Evolutionary conservation across 164 flowering plant genomes (phyloP), one percentile per base, ranked within the genome.

Genomic region (Vitis labrusca): DNA sequence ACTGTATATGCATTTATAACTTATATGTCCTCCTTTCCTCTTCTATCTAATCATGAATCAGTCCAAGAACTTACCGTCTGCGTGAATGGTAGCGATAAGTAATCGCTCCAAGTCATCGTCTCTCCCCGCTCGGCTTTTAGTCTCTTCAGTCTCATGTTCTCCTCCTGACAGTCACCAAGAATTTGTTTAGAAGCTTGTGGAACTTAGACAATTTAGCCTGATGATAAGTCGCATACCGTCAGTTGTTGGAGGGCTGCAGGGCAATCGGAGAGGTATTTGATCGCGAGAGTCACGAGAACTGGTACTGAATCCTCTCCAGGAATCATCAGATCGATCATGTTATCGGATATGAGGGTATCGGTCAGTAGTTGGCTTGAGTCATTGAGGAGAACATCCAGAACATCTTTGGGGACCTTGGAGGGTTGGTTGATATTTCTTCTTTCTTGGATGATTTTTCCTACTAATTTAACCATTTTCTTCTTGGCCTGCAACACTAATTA

Each of bases 231-330:
- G 1, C 17, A 5, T 85, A 94, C 98, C 84, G 77, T 80, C 32
- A 94, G 76, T 54, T 86, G 88, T 52, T 84, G 85, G 23, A 91
- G 85, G 64, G 98, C 97, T 16, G 73, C 57, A 4, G 99, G 98
- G 76, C 74, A 90, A 76, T 93, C 94, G 9, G 89, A 86, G 16
- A 95, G 88, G 80, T 83, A 95, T 75, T 95, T 95, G 1, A 90
- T 60, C 0, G 97, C 97, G n/a, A 95, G 91, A 53, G 99, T 90
- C 63, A 95, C 89, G 30, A 91, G 93, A 50, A 87, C 70, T 0
- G 99, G 99, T 10, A 95, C 97, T 1, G 99, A 93, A 64, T 93
- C 99, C 74, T 95, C 98, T 1, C 97, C 99, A 0, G 99, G 99
- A 14, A 95, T 95, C 98, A 95, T 95, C 81, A 95, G 76, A 76